Percentiles rank a stretch among this genome's conserved stretches.
Conservation (phyloP, 805 yeast genomes). For the Lachancea kluyveri region DNA sequence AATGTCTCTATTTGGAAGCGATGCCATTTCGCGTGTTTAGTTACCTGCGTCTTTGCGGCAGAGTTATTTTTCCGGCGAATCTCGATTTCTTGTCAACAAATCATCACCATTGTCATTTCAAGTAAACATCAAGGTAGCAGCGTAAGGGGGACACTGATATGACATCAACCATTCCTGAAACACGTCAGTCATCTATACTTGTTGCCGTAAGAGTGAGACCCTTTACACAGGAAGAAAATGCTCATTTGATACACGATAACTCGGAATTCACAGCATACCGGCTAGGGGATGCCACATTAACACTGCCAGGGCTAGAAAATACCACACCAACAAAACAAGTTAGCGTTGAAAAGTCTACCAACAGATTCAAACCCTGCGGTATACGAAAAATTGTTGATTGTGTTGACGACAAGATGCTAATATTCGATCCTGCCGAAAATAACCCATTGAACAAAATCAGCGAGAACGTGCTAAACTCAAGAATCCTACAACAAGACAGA, state of each 20-base stretch:
- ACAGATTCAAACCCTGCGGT: conserved; percentile 36
- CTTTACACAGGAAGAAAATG: conserved; percentile 55
- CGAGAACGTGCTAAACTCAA: conserved; percentile 25
- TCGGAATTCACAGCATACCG: conserved; percentile 2
- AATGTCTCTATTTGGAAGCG: too few species aligned
- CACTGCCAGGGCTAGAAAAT: conserved; percentile 6
- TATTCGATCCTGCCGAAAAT: conserved; percentile 77
- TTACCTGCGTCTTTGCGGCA: too few species aligned
- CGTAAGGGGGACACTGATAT: too few species aligned
- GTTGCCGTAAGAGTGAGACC: conserved; percentile 85
- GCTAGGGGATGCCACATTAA: conserved; percentile 6
- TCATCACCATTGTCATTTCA: too few species aligned
- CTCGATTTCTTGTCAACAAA: too few species aligned
- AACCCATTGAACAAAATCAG: conserved; percentile 43
- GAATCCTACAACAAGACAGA: conserved; percentile 20
- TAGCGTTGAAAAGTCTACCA: neutral
- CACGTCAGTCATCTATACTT: conserved; percentile 53
- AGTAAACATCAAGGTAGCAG: too few species aligned
- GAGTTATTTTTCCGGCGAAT: too few species aligned
- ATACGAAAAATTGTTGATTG: conserved; percentile 68
- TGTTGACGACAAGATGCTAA: conserved; percentile 78
- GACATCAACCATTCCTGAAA: conserved; percentile 6
- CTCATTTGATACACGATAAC: conserved; percentile 38
- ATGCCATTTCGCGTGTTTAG: too few species aligned
- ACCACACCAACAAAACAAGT: conserved; percentile 6